phyloP scores from a whole-genome alignment of 495 filamentous ascomycete genomes.

The Annulohypoxylon bovei region DNA sequence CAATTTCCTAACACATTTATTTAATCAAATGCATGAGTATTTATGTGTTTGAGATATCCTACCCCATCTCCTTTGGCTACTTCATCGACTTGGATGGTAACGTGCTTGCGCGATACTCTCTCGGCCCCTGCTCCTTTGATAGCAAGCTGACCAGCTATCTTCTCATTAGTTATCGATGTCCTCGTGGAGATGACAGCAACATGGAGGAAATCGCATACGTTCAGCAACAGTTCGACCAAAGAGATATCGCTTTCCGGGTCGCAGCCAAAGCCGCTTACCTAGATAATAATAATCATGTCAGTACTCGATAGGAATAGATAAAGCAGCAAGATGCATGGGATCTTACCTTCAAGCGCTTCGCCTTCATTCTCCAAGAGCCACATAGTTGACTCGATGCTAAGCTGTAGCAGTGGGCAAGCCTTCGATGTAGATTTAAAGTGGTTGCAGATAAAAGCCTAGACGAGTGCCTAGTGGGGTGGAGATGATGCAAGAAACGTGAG shows the following conservation, averaged over 20 bases:
- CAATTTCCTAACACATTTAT: slow-evolving; percentile 56
- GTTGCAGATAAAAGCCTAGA: not conserved
- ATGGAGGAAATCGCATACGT: slow-evolving; percentile 49
- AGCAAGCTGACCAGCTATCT: slow-evolving; percentile 63
- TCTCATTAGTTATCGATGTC: slow-evolving; percentile 8
- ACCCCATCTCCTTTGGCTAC: slow-evolving; percentile 78
- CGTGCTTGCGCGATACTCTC: slow-evolving; percentile 88
- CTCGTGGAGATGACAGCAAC: not conserved
- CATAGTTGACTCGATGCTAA: slow-evolving; percentile 50
- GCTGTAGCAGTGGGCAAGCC: not conserved
- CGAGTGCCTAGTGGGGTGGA: slow-evolving; percentile 6
- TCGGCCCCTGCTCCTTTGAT: slow-evolving; percentile 67
- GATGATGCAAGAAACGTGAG: slow-evolving; percentile 18
- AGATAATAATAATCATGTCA: slow-evolving; percentile 16
- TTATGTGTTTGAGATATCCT: slow-evolving; percentile 37
- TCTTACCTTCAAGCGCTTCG: slow-evolving; percentile 61
- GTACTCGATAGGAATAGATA: not conserved
- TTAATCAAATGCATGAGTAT: slow-evolving; percentile 18
- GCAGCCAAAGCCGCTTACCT: slow-evolving; percentile 83
- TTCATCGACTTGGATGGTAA: slow-evolving; percentile 75
- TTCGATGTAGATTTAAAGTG: not conserved
- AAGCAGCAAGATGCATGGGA: not conserved
- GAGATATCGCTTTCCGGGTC: slow-evolving; percentile 82
- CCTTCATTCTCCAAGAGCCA: slow-evolving; percentile 69
- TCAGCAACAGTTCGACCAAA: slow-evolving; percentile 72